Evolutionary conservation across 768 basidiomycete genomes (phyloP), one percentile per base, ranked within the genome.

Genomic region (Auriscalpium microsporum): DNA sequence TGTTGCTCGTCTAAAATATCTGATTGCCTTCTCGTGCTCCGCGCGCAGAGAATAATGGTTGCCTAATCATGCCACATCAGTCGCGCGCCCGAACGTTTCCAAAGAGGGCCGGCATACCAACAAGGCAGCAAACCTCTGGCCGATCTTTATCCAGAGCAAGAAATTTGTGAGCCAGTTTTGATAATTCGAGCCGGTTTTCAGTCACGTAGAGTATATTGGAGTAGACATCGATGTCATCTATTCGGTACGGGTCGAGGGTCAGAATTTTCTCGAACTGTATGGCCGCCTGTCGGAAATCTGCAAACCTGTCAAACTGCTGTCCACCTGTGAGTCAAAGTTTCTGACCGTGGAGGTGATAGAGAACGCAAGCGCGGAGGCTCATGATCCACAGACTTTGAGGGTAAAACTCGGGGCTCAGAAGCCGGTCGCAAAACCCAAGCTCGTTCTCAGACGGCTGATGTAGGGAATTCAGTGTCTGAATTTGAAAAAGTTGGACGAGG

Each of bases 181-280:
- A 94, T 45, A 99, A 74, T 65, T 95, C 94, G 36, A 90, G 73
- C 46, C 83, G 81, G 63, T 90, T 91, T 64, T 94, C 90, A 48
- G 90, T 91, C 3, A 98, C 94, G 69, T 97, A 98, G 44, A 98
- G 78, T 65, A 98, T 96, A 67, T 98, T 96, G 54, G 94, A 95
- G 68, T 88, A 94, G 38, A 96, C 83, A 64, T 98, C 96, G 55
- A 98, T 87, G 64, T 96, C 90, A 60, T 99, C 96, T 55, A 96
- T 82, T 23, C 94, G 82, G 69, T 84, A 85, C 9, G 94, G 95
- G 67, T 97, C 94, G 37, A 86, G 66, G 3, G 74, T 70, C 36
- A 90, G 79, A 36, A 98, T 88, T 61, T 80, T 78, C 63, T 93
- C 87, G 67, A 97, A 99, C 63, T 92, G 84, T 34, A 71, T 71